phyloP scores from a whole-genome alignment of 2,329 filamentous ascomycete species.

The Aspergillus sp. region DNA sequence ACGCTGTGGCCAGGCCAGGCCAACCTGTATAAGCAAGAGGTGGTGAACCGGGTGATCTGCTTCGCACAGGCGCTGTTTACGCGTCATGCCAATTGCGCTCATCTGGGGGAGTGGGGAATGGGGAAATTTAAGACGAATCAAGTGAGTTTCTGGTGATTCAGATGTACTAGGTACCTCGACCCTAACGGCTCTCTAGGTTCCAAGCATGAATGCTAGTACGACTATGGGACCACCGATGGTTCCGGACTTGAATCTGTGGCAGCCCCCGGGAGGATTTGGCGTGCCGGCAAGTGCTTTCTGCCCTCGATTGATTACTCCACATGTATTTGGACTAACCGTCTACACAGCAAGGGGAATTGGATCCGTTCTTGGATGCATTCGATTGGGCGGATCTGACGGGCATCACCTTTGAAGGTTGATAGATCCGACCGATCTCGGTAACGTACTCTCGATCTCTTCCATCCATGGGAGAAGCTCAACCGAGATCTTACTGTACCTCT shows the following conservation, averaged over 20 bases:
- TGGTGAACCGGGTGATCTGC: conserved; percentile 33
- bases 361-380: conserved; percentile 34
- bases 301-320: background rate
- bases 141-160: conserved; percentile 17
- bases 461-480: too few species aligned
- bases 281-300: conserved; percentile 20
- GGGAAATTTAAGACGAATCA: conserved; percentile 31
- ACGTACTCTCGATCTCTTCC: background rate
- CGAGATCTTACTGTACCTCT: too few species aligned
- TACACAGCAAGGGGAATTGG: conserved; percentile 25
- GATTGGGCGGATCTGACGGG: conserved; percentile 33
- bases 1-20: conserved; percentile 34
- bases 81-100: conserved; percentile 31
- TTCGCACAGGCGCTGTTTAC: conserved; percentile 36
- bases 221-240: conserved; percentile 20
- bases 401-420: conserved; percentile 21
- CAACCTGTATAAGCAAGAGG: conserved; percentile 32
- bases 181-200: conserved; percentile 10
- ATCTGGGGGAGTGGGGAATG: conserved; percentile 27
- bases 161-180: too few species aligned
- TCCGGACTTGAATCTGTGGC: conserved; percentile 22
- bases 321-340: conserved; percentile 4
- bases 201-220: conserved; percentile 19
- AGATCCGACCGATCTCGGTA: background rate
- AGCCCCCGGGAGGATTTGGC: conserved; percentile 19